Conservation (phyloP, 192 early-diverging fungal species). For the Paraglomus brasilianum region DNA sequence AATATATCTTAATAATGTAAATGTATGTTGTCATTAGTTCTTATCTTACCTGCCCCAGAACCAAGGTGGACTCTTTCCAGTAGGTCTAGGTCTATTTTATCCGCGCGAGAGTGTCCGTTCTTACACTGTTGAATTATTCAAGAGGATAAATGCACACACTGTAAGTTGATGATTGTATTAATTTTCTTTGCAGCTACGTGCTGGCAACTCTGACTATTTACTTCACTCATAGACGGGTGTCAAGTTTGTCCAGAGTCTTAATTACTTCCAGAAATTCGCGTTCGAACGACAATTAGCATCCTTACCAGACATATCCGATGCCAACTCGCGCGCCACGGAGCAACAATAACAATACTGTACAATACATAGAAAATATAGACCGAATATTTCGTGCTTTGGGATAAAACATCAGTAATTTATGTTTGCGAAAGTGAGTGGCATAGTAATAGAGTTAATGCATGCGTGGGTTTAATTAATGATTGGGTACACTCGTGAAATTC, state of each 20-base stretch:
- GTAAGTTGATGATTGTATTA: conserved; percentile 38
- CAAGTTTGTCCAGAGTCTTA: conserved; percentile 44
- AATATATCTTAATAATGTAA: not conserved
- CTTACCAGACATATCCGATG: too few relatives aligned
- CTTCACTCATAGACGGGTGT: conserved; percentile 37
- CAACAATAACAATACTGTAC: too few relatives aligned
- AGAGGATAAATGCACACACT: conserved; percentile 66
- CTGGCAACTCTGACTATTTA: not conserved
- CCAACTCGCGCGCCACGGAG: too few relatives aligned
- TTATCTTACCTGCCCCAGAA: conserved; percentile 72
- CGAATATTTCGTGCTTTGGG: too few relatives aligned
- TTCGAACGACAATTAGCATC: conserved; percentile 38
- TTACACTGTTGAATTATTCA: conserved; percentile 72
- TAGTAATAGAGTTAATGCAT: too few relatives aligned
- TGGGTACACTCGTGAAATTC: too few relatives aligned
- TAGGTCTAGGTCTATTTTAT: conserved; percentile 83
- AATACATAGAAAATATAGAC: too few relatives aligned
- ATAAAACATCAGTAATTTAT: too few relatives aligned
- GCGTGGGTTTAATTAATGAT: too few relatives aligned
- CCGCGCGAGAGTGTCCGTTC: conserved; percentile 62
- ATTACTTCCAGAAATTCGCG: conserved; percentile 44
- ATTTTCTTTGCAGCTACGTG: not conserved
- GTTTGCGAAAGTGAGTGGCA: too few relatives aligned
- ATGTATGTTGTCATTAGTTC: conserved; percentile 41
- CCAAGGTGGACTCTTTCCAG: conserved; percentile 75